Evolutionary conservation across 2,329 filamentous ascomycete species (phyloP), one percentile per base, ranked within the genome.

Genomic region (Diaporthe longicolla): DNA sequence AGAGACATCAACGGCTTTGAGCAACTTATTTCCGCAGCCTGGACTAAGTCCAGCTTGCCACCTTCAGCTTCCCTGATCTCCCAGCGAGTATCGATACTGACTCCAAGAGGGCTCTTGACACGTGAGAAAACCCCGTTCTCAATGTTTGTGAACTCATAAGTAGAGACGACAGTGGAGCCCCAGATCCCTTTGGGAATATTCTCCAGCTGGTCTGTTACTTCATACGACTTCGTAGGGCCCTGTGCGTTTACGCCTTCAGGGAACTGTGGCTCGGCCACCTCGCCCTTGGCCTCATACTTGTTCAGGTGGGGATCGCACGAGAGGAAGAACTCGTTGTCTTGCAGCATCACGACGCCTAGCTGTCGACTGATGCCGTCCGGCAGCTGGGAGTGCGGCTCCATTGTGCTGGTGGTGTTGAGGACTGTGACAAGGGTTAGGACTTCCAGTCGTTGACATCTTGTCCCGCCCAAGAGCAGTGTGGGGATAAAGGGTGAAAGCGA

Each of bases 1-100:
- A 88, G 81, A 2, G 85, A 82, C 7, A 89, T 75, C 72, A 91
- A 77, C 29, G 90, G 77, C 71, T 84, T 84, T n/a, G 88, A 88
- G 78, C 87, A 89, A 54, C 79, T 83, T 74, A 90, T 87, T 21
- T 81, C 78, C n/a, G 88, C 82, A 19, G 87, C 85, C 81, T 90
- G 88, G 5, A 87, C 83, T 70, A 91, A 75, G 77, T 86, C 85
- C 37, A 84, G 76, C 48, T 52, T 66, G 17, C 75, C 79, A 4
- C 78, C 80, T 8, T 78, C 82, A 17, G 76, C 79, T 4, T 74
- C 83, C 43, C 79, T 78, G 50, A 81, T 78, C 75, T 84, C 81
- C 89, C 89, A 91, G 17, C 83, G 78, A 21, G 88, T 89, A 79
- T 91, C 89, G 83, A 90, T 86, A 3, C 86, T 80, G 37, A 89